phyloP scores from a whole-genome alignment of 2,329 filamentous ascomycete genomes.

The Colletotrichum theobromicola region DNA sequence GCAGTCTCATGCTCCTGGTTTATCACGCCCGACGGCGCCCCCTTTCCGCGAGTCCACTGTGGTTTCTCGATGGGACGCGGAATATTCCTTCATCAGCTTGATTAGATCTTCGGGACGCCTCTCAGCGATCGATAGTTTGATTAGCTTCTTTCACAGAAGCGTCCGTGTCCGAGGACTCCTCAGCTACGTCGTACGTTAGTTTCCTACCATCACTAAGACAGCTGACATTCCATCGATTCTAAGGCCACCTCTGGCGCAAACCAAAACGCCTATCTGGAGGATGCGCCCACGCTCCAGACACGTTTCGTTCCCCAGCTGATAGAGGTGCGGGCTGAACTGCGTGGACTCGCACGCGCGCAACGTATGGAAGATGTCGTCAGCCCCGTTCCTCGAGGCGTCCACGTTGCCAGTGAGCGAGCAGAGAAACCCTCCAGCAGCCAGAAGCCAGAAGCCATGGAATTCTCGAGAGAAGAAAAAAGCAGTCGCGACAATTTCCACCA shows the following conservation, averaged over 20 bases:
- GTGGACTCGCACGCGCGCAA: neutral
- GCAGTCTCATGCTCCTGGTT: neutral
- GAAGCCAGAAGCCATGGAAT: neutral
- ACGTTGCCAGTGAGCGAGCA: neutral
- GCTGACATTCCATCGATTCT: neutral
- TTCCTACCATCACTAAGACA: neutral
- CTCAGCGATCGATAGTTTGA: neutral
- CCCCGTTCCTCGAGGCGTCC: neutral
- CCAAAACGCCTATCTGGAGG: neutral
- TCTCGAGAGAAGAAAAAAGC: neutral
- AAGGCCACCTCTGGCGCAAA: neutral
- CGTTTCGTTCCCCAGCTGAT: neutral
- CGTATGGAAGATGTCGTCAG: neutral
- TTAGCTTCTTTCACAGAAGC: neutral
- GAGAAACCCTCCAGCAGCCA: neutral
- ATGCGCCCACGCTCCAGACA: neutral
- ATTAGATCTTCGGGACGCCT: neutral
- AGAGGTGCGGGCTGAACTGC: neutral
- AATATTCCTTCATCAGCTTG: neutral
- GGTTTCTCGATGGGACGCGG: neutral
- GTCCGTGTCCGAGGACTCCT: neutral
- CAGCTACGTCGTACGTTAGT: too few relatives aligned
- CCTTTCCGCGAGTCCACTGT: neutral
- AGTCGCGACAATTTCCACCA: neutral
- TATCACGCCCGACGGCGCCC: neutral